Conservation (phyloP, 306 rosid species). For the Psophocarpus tetragonolobus region DNA sequence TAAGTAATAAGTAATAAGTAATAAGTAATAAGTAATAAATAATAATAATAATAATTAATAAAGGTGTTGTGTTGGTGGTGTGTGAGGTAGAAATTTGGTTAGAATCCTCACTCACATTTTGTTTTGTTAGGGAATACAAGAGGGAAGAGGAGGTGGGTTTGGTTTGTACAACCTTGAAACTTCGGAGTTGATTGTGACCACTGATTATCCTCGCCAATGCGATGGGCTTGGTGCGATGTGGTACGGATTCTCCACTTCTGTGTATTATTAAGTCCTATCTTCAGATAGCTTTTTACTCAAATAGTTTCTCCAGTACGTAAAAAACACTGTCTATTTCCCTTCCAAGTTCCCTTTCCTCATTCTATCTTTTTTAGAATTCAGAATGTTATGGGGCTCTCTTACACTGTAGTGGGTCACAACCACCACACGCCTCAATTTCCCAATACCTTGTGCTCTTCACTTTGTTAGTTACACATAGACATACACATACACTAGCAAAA, state of each 20-base stretch:
- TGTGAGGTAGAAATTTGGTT: constrained; percentile 29
- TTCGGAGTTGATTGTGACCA: constrained; percentile 47
- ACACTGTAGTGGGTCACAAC: constrained; percentile 10
- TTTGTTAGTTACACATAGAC: constrained; percentile 17
- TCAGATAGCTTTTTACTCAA: constrained; percentile 42
- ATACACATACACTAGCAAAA: not conserved
- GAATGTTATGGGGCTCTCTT: not conserved
- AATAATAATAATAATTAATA: not conserved
- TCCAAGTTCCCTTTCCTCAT: constrained; percentile 24
- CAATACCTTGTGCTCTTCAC: not conserved
- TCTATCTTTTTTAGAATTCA: constrained; percentile 16
- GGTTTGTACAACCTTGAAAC: constrained; percentile 21
- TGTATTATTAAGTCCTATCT: constrained; percentile 36
- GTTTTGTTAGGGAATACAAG: constrained; percentile 24
- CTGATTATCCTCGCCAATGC: constrained; percentile 40
- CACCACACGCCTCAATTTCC: constrained; percentile 8
- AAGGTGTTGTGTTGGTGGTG: constrained; percentile 25
- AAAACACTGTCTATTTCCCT: constrained; percentile 19
- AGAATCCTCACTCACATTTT: constrained; percentile 26
- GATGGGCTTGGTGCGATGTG: constrained; percentile 30
- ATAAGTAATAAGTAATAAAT: no score
- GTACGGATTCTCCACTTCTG: constrained; percentile 49
- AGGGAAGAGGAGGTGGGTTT: constrained; percentile 17
- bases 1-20: no score
- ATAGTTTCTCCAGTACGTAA: constrained; percentile 35